Evolutionary conservation across 306 rosid species (phyloP).

Genomic region (Vicia villosa): DNA sequence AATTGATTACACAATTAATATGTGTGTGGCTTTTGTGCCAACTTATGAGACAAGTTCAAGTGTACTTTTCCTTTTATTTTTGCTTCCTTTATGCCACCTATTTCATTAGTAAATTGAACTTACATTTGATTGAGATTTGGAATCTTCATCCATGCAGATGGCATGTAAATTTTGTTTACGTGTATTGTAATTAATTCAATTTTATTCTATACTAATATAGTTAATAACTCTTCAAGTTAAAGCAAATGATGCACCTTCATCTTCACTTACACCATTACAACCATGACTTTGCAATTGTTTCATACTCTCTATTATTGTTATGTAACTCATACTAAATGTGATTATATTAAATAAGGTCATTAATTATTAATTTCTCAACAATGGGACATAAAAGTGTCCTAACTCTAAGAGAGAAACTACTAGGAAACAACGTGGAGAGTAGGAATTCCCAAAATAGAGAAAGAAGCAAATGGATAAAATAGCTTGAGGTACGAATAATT

Average conservation of each 20-base stretch:
- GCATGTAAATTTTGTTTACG: too few species aligned
- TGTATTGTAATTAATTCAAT: too few species aligned
- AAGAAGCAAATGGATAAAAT: background rate
- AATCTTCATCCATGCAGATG: slow-evolving; percentile 27
- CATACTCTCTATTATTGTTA: too few species aligned
- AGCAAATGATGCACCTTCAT: background rate
- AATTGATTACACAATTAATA: slow-evolving; percentile 48
- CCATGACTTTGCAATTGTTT: too few species aligned
- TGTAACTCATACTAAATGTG: too few species aligned
- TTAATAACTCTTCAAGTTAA: too few species aligned
- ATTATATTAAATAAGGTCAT: background rate
- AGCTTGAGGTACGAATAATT: background rate
- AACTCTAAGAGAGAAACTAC: background rate
- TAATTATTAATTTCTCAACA: background rate
- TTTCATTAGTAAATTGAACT: slow-evolving; percentile 25
- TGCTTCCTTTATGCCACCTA: background rate
- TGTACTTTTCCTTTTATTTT: slow-evolving; percentile 17
- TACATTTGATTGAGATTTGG: slow-evolving; percentile 31
- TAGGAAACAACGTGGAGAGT: background rate
- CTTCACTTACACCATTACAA: too few species aligned
- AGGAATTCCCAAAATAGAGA: background rate
- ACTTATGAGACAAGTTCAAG: slow-evolving; percentile 39
- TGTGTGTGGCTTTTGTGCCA: slow-evolving; percentile 27
- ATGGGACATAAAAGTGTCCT: background rate
- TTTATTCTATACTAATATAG: too few species aligned